These are phyloP conservation scores for Mucuna pruriens DNA, from an alignment of 306 rosid species.

Conservation along the genomic window DNA sequence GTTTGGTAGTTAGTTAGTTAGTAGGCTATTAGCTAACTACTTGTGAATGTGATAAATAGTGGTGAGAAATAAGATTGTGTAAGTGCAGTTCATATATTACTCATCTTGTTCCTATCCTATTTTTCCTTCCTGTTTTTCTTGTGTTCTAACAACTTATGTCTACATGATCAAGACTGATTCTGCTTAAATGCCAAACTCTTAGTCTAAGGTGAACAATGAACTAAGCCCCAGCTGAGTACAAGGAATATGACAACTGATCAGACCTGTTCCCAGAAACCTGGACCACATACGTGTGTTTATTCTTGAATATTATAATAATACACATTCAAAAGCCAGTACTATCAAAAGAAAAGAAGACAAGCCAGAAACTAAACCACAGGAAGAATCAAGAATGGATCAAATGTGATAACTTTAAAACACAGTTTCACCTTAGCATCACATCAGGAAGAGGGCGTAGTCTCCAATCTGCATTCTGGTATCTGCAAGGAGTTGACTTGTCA, in stretches of 20 bases:
- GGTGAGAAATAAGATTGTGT: no score
- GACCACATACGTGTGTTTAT: background rate
- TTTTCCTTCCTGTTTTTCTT: no score
- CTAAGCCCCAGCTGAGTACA: background rate
- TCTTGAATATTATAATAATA: background rate
- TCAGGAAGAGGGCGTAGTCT: constrained; percentile 94
- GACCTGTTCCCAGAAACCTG: background rate
- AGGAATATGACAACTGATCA: background rate
- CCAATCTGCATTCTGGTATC: constrained; percentile 99
- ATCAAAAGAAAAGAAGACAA: background rate
- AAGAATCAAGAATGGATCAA: constrained; percentile 22
- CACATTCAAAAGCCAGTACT: background rate
- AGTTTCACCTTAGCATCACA: constrained; percentile 83
- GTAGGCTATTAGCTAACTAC: no score
- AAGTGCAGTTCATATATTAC: no score
- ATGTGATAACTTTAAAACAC: constrained; percentile 23
- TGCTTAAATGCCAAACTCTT: background rate
- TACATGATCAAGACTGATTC: background rate
- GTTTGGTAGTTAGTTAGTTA: no score
- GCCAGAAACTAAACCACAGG: constrained; percentile 27
- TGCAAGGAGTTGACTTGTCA: constrained; percentile 59
- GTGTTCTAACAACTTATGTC: no score
- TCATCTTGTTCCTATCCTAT: no score
- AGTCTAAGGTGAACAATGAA: background rate
- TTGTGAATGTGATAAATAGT: no score